Conservation (phyloP, 306 rosid species). For the Acacia confusa region DNA sequence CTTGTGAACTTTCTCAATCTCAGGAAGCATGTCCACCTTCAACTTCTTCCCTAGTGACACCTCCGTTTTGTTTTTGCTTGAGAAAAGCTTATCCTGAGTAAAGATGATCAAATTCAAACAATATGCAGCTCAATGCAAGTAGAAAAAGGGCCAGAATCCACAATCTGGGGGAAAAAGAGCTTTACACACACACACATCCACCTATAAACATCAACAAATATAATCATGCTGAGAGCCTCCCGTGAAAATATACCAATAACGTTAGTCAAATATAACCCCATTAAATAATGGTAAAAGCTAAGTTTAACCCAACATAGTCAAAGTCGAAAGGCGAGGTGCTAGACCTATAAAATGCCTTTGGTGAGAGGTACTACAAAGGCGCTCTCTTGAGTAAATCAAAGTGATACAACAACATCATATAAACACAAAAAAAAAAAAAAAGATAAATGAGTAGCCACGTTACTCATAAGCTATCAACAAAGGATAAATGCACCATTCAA, state of each 20-base stretch:
- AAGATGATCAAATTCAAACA: constrained; percentile 38
- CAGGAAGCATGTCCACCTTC: constrained; percentile 90
- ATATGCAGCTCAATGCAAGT: constrained; percentile 21
- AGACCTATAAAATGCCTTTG: neutral
- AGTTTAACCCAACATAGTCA: neutral
- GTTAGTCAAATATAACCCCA: constrained; percentile 1
- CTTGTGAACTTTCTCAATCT: constrained; percentile 94
- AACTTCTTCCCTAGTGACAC: constrained; percentile 80
- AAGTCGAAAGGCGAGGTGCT: neutral
- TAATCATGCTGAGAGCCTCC: neutral
- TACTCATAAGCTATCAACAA: neutral
- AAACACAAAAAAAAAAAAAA: neutral
- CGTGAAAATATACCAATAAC: neutral
- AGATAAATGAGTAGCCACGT: neutral
- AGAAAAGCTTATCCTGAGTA: constrained; percentile 78
- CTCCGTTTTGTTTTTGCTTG: constrained; percentile 82
- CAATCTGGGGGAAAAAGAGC: neutral
- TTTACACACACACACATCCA: neutral
- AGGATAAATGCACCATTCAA: neutral
- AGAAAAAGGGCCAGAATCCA: neutral
- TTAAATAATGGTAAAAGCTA: constrained; percentile 8
- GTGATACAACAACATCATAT: neutral
- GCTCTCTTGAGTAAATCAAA: neutral
- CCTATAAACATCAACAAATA: neutral
- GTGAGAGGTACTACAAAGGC: neutral